phyloP scores from a whole-genome alignment of 371 early-diverging fungal species.

The Rhizomucor pusillus region DNA sequence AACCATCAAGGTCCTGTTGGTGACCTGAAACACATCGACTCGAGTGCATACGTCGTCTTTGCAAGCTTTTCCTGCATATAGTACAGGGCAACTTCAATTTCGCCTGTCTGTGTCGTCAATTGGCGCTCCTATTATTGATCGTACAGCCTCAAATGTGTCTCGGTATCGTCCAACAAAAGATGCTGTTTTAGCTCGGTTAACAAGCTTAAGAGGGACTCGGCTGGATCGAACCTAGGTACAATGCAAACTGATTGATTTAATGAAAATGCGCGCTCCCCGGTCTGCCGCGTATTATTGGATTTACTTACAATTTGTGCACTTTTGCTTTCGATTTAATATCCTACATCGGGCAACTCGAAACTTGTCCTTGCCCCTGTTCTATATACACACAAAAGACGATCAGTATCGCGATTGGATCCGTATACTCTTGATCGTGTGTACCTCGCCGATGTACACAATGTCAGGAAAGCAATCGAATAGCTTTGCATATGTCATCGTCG shows the following conservation, averaged over 20 bases:
- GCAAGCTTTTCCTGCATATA: conserved; percentile 32
- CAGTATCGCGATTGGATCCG: too few relatives aligned
- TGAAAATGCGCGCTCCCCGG: background rate
- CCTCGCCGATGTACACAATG: conserved; percentile 61
- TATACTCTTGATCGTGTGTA: too few relatives aligned
- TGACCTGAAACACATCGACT: conserved; percentile 41
- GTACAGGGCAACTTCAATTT: conserved; percentile 28
- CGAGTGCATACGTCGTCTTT: conserved; percentile 39
- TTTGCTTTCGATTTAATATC: conserved; percentile 66
- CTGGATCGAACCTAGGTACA: conserved; percentile 52
- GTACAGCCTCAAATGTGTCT: conserved; percentile 51
- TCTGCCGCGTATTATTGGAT: background rate
- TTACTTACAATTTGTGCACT: conserved; percentile 68
- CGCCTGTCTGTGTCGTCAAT: conserved; percentile 25
- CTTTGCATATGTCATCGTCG: conserved; percentile 56
- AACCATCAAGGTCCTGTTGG: too few relatives aligned
- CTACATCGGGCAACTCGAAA: conserved; percentile 72
- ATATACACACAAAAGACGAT: background rate
- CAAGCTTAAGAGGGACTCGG: conserved; percentile 63
- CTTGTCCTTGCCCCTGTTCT: conserved; percentile 64
- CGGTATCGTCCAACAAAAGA: conserved; percentile 67
- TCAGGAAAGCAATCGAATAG: conserved; percentile 64
- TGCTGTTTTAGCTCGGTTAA: conserved; percentile 69
- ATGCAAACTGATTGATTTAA: background rate
- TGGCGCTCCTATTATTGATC: conserved; percentile 25